These are phyloP conservation scores for Yarrowia galli DNA, from an alignment of 1,139 yeast genomes.

Conservation along the genomic window DNA sequence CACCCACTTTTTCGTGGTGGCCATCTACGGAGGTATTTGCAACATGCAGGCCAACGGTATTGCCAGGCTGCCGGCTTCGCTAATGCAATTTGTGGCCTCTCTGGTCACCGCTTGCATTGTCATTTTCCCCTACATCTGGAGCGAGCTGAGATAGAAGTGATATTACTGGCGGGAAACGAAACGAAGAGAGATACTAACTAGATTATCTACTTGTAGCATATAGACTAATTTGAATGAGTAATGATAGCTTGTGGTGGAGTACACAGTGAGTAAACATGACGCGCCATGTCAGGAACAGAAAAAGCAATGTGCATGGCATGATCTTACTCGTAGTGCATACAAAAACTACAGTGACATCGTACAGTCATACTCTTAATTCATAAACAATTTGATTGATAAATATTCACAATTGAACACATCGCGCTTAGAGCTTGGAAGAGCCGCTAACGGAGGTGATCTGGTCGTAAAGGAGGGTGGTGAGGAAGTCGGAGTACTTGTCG, in stretches of 20 bases:
- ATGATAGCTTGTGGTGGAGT: neutral
- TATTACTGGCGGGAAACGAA: neutral
- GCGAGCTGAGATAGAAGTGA: conserved; percentile 45
- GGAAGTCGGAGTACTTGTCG: conserved; percentile 56
- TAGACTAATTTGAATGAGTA: conserved; percentile 24
- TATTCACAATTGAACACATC: conserved; percentile 30
- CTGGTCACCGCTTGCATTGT: conserved; percentile 77
- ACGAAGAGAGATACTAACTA: conserved; percentile 23
- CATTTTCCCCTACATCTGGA: conserved; percentile 54
- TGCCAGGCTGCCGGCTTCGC: conserved; percentile 72
- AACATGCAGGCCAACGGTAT: conserved; percentile 73
- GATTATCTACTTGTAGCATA: conserved; percentile 20
- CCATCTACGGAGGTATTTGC: conserved; percentile 77
- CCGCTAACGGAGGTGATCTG: conserved; percentile 42
- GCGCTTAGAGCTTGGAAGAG: conserved; percentile 43
- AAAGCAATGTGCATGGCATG: conserved; percentile 3
- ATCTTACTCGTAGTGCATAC: neutral
- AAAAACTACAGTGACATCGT: neutral
- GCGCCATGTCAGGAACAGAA: neutral
- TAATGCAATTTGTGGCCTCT: conserved; percentile 72
- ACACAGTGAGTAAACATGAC: neutral
- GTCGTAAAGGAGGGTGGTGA: conserved; percentile 58
- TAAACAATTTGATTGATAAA: conserved; percentile 28
- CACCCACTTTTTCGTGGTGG: conserved; percentile 88
- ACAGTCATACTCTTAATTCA: neutral